Evolutionary conservation across 768 basidiomycete genomes (phyloP), one percentile per base, ranked within the genome.

Genomic region (Suillus weaverae): DNA sequence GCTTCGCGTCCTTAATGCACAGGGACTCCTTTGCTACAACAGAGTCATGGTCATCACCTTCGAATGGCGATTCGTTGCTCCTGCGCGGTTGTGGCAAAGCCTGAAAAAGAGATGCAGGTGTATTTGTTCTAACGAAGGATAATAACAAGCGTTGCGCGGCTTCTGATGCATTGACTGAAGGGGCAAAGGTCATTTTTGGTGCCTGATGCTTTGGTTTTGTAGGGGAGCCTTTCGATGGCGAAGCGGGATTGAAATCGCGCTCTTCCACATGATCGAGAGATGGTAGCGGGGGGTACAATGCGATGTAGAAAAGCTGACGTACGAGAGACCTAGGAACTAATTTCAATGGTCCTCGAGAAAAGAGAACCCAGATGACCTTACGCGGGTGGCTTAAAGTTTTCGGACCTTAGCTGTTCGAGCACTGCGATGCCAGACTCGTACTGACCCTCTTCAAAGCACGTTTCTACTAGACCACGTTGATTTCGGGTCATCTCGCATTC

Each of bases 391-490:
- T 76, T 85, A 74, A 82, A 82, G 32, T 81, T 77, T n/a, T 82
- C 72, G 0, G 85, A 84, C 54, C 88, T 85, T 2, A 92, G 74
- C 64, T 88, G 86, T 64, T 86, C 85, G 1, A 93, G 81, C 33
- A 85, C 75, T 16, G 81, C 77, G 35, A 91, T 87, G 8, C 86
- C 91, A 6, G 85, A 80, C 69, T 90, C 87, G 67, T 89, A 91
- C 64, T 91, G 89, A 20, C 87, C 86, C 73, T 93, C 91, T 70
- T 93, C 91, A 22, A 92, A 85, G 64, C 88, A 88, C 61, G 82
- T 86, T 71, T 92, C 89, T 22, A 92, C 88, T 5, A 90, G 76
- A 39, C 80, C 81, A 41, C 82, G 80, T 68, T 85, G 84, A 69
- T 84, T 73, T 16, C 73, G 71, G 63, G 75, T 78, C 80, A 86